Evolutionary conservation across 805 yeast genomes (phyloP).

Genomic region (Candida railenensis): DNA sequence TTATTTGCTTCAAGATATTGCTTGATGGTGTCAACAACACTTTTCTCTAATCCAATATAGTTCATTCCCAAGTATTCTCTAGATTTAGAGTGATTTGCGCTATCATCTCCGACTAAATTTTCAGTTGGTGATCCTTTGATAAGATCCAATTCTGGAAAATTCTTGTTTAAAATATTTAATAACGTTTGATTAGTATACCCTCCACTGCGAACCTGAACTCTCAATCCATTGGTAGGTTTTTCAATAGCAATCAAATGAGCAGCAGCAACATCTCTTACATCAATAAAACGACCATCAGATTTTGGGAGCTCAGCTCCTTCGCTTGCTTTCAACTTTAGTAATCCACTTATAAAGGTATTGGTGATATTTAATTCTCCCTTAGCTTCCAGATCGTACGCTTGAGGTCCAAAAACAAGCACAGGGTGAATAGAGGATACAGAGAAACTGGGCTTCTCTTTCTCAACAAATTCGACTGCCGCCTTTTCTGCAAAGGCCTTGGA

Average conservation of each 20-base stretch:
- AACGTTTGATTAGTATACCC: conserved; percentile 21
- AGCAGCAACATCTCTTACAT: conserved; percentile 48
- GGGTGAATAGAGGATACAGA: conserved; percentile 52
- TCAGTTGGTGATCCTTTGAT: conserved; percentile 8
- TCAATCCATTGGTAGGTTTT: too few species aligned
- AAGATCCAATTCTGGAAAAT: conserved; percentile 13
- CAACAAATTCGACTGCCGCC: conserved; percentile 56
- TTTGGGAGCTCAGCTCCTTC: conserved; percentile 23
- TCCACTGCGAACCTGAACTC: conserved; percentile 19
- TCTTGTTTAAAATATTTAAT: conserved; percentile 18
- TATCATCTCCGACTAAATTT: conserved; percentile 3
- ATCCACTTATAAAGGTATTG: conserved; percentile 41
- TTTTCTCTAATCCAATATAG: conserved; percentile 11
- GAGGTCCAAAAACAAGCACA: conserved; percentile 60
- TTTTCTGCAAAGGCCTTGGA: conserved; percentile 63
- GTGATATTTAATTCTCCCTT: conserved; percentile 36
- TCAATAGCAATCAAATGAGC: conserved; percentile 44
- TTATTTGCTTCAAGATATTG: conserved; percentile 19
- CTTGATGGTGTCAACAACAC: conserved; percentile 16
- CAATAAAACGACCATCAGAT: conserved; percentile 29
- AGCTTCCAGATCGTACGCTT: conserved; percentile 34
- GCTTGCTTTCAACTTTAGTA: conserved; percentile 28
- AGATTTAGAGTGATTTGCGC: background rate
- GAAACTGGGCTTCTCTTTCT: conserved; percentile 35
- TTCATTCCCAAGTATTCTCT: conserved; percentile 3